Conservation (phyloP, 2,329 filamentous ascomycete genomes). For the Cladophialophora bantiana region DNA sequence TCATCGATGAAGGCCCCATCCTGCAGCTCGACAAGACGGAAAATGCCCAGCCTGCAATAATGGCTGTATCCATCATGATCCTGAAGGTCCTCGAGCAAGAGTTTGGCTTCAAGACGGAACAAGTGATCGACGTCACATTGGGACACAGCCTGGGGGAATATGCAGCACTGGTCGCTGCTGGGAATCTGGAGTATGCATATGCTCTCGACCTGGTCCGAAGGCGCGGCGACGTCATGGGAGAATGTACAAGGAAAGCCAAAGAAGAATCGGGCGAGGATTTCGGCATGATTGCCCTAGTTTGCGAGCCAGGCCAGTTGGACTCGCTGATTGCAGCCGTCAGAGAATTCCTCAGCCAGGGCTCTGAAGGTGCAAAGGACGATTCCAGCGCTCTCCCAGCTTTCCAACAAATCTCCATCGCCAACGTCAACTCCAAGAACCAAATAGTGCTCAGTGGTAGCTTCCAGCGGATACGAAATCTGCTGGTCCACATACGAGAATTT, state of each 20-base stretch:
- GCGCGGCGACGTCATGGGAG: constrained; percentile 82
- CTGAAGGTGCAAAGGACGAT: constrained; percentile 71
- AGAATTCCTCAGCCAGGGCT: constrained; percentile 76
- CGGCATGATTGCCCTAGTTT: constrained; percentile 93
- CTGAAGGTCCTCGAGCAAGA: constrained; percentile 84
- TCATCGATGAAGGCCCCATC: constrained; percentile 82
- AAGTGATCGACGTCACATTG: constrained; percentile 79
- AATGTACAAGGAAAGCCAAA: constrained; percentile 72
- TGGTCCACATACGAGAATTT: constrained; percentile 87
- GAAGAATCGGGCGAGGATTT: constrained; percentile 78
- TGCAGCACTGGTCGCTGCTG: constrained; percentile 83
- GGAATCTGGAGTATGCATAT: constrained; percentile 78
- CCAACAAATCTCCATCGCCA: constrained; percentile 87
- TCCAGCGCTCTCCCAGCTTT: constrained; percentile 74
- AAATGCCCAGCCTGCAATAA: constrained; percentile 93
- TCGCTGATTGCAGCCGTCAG: constrained; percentile 75
- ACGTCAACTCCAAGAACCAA: constrained; percentile 95
- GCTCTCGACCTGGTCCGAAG: constrained; percentile 77
- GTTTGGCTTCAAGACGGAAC: constrained; percentile 75
- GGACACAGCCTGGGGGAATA: constrained; percentile 95
- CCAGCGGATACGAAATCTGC: constrained; percentile 77
- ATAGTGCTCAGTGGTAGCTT: constrained; percentile 92
- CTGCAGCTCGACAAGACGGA: constrained; percentile 78
- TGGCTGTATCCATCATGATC: constrained; percentile 91
- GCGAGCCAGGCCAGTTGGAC: constrained; percentile 77